Evolutionary conservation across 805 yeast species (phyloP), one percentile per base, ranked within the genome.

Genomic region (Barnettozyma sucrosica): DNA sequence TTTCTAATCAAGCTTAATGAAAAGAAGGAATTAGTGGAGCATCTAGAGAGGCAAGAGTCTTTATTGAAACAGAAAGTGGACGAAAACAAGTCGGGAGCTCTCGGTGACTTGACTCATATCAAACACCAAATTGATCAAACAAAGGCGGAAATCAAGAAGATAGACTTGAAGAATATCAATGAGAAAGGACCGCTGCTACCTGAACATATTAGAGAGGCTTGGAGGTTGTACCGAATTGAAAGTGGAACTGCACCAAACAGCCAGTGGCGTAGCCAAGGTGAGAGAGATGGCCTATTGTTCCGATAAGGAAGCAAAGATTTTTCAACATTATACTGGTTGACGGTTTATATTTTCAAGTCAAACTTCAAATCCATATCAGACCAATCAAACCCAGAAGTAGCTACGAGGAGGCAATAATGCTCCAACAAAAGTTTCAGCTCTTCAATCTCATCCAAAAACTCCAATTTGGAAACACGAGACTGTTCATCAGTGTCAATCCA

Each of bases 151-250:
- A 52, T 45, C 57, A 58, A 47, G 57, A 63, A 26, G 46, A 48
- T 45, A 56, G 62, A 42, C 46, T 59, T 54, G 49, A 77, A 33
- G 48, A 58, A 44, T 54, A 60, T 51, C 53, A 66, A 75, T 56
- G 66, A 63, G 16, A 61, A 69, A 36, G 72, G 72, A 42, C 96
- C 96, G 1, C 63, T 90, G 40, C 71, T 79, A 30, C 96, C 97
- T 0, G 89, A 86, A 51, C 95, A 90, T 60, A 74, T 90, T 25
- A 67, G 95, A 44, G 96, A 89, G 57, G 97, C 97, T 1, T 87
- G 95, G 92, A 71, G 95, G 55, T 63, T 85, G 42, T 85, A 82
- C 55, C 80, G 78, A 54, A 53, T 74, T 38, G 96, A 89, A 57
- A 79, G 76, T 44, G 81, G 83, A 28, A 75, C 81, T 3, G 75